Evolutionary conservation across 345 rosid species (phyloP).

Genomic region (Litchi chinensis): DNA sequence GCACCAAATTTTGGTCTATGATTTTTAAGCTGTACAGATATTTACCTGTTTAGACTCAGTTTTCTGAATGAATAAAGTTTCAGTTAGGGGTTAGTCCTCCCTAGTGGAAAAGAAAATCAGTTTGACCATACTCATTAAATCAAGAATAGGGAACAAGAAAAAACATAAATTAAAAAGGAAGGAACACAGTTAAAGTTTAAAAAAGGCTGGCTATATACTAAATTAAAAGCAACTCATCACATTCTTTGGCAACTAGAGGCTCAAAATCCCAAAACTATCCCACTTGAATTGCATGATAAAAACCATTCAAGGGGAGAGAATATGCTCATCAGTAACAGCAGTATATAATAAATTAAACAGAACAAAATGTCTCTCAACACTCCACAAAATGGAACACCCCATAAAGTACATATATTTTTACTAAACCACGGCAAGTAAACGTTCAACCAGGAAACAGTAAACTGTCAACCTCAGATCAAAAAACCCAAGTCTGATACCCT

Average conservation of each 20-base stretch:
- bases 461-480: conserved; percentile 16
- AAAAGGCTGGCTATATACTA: not conserved
- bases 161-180: too few relatives aligned
- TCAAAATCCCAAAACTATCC: conserved; percentile 26
- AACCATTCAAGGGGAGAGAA: conserved; percentile 40
- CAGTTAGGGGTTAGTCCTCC: not conserved
- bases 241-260: not conserved
- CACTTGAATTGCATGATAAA: conserved; percentile 50
- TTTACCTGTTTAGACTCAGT: not conserved
- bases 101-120: too few relatives aligned
- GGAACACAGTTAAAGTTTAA: not conserved
- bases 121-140: too few relatives aligned
- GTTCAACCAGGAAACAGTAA: conserved; percentile 28
- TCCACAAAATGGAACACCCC: conserved; percentile 22
- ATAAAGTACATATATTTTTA: conserved; percentile 31
- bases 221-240: not conserved
- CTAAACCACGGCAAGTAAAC: conserved; percentile 18
- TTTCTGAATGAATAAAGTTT: not conserved
- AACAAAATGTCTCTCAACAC: conserved; percentile 18
- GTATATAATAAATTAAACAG: not conserved
- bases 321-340: conserved; percentile 5
- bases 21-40: not conserved
- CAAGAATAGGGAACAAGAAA: too few relatives aligned
- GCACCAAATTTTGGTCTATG: not conserved
- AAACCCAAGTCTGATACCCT: conserved; percentile 22